These are phyloP conservation scores for Alternaria postmessia DNA, from an alignment of 2,329 filamentous ascomycete species.

Conservation along the genomic window DNA sequence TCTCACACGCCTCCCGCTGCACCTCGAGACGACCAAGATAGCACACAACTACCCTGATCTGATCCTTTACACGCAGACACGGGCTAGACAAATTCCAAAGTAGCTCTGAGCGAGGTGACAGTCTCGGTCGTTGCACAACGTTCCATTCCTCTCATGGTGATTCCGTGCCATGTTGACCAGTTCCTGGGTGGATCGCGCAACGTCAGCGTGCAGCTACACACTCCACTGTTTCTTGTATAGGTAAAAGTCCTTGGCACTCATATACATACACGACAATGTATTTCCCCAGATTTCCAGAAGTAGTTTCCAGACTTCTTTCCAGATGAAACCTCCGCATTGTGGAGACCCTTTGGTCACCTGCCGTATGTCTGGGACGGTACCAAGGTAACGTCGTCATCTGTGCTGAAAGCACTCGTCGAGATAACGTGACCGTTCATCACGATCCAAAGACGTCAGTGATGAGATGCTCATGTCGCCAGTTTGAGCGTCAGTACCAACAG, in stretches of 20 bases:
- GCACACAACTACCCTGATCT: neutral
- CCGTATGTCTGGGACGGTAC: neutral
- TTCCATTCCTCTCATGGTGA: neutral
- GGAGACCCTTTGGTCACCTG: neutral
- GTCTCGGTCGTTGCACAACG: neutral
- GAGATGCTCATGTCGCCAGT: conserved; percentile 39
- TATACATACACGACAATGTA: conserved; percentile 21
- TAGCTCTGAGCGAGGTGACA: neutral
- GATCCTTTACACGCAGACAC: neutral
- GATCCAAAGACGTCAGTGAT: neutral
- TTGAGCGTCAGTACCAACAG: conserved; percentile 67
- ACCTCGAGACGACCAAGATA: conserved; percentile 6
- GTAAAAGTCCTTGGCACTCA: conserved; percentile 11
- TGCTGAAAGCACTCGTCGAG: neutral
- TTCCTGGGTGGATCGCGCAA: conserved; percentile 5
- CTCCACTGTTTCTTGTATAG: conserved; percentile 29
- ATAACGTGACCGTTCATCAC: neutral
- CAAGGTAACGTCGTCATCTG: neutral
- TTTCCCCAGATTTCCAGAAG: conserved; percentile 18
- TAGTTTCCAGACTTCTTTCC: neutral
- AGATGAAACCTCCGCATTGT: conserved; percentile 9
- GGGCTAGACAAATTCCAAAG: neutral
- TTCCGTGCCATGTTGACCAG: neutral
- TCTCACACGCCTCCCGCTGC: conserved; percentile 4
- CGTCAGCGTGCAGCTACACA: conserved; percentile 26